Evolutionary conservation across 1,284 basidiomycete species (phyloP).

Genomic region (Sphagnurus paluster): DNA sequence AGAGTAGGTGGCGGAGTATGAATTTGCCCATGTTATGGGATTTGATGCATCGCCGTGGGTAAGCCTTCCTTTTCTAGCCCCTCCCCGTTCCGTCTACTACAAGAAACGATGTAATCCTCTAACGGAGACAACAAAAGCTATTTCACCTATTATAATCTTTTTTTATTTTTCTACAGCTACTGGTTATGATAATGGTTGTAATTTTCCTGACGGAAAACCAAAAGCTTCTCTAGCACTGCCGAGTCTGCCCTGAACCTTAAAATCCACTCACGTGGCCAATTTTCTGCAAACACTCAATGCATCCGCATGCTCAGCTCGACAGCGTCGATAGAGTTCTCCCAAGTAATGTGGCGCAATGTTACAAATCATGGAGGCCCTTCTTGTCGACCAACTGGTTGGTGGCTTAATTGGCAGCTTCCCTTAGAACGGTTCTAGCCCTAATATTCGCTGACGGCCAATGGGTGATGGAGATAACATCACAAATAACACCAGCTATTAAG

Average conservation of each 20-base stretch:
- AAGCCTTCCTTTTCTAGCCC: constrained; percentile 29
- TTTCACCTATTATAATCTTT: not conserved
- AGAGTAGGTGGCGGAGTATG: constrained; percentile 43
- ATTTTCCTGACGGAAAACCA: constrained; percentile 6
- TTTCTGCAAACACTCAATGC: not conserved
- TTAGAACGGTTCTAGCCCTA: too few species aligned
- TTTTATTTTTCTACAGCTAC: not conserved
- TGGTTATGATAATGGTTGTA: constrained; percentile 1
- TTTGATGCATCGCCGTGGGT: constrained; percentile 31
- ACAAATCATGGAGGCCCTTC: not conserved
- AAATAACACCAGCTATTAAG: too few species aligned
- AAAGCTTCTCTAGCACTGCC: not conserved
- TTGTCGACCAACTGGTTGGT: not conserved
- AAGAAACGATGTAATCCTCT: constrained; percentile 21
- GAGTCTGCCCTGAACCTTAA: constrained; percentile 15
- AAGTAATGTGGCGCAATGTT: constrained; percentile 15
- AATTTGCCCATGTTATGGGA: constrained; percentile 39
- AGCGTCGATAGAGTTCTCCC: not conserved
- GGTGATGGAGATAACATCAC: too few species aligned
- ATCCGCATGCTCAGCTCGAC: not conserved
- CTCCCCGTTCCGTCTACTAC: constrained; percentile 16
- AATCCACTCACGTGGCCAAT: constrained; percentile 15
- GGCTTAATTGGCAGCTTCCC: too few species aligned
- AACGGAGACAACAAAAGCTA: constrained; percentile 22
- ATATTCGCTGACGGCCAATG: not conserved